phyloP scores from a whole-genome alignment of 495 filamentous ascomycete species.

The Coniosporium apollinis region DNA sequence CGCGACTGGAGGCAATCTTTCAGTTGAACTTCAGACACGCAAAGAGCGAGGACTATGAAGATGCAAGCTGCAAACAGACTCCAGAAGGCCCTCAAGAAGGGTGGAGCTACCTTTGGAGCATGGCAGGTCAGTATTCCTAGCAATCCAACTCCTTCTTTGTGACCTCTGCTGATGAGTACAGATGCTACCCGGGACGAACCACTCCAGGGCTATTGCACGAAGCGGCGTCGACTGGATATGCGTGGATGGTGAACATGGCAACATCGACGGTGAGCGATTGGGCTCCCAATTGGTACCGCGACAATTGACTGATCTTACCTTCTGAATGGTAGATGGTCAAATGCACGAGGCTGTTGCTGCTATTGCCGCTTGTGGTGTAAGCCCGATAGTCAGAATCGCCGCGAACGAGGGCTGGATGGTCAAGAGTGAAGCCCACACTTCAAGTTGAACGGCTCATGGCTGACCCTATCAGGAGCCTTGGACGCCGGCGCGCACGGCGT shows the following conservation, averaged over 20 bases:
- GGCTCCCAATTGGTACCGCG: too few species aligned
- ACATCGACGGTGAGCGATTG: constrained; percentile 46
- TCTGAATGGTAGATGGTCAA: constrained; percentile 53
- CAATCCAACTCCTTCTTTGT: background rate
- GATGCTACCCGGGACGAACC: constrained; percentile 58
- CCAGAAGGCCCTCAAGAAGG: constrained; percentile 39
- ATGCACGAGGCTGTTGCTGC: constrained; percentile 72
- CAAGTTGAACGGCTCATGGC: background rate
- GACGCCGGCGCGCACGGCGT: constrained; percentile 28
- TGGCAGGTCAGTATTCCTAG: constrained; percentile 20
- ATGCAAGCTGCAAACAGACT: constrained; percentile 52
- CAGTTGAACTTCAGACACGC: too few species aligned
- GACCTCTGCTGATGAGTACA: constrained; percentile 26
- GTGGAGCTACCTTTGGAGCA: constrained; percentile 43
- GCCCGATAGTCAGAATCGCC: constrained; percentile 24
- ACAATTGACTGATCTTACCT: too few species aligned
- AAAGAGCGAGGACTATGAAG: too few species aligned
- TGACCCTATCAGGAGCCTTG: constrained; percentile 16
- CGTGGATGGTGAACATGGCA: constrained; percentile 65
- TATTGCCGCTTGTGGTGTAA: constrained; percentile 21
- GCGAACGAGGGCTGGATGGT: constrained; percentile 29
- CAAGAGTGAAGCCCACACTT: constrained; percentile 18
- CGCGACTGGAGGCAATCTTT: too few species aligned
- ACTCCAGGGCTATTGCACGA: constrained; percentile 48
- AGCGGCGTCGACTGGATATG: constrained; percentile 58